Conservation (phyloP, 225 moss, liverwort and hornwort species). For the Climacium dendroides region DNA sequence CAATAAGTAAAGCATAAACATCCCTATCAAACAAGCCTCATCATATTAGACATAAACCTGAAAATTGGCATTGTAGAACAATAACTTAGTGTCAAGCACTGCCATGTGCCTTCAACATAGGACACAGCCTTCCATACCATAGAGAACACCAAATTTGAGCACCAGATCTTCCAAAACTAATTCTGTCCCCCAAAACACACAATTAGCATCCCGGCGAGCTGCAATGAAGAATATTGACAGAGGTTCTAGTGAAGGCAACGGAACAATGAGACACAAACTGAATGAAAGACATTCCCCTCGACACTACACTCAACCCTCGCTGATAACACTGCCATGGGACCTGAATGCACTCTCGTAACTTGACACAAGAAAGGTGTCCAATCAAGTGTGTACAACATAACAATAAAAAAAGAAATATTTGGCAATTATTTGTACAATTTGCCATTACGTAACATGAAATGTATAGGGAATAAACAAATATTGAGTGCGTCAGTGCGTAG, state of each 20-base stretch:
- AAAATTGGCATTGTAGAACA: neutral
- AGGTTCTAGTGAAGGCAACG: no score
- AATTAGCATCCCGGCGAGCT: no score
- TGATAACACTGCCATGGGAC: accelerated
- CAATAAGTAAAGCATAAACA: neutral
- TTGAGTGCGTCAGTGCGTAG: neutral
- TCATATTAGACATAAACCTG: accelerated
- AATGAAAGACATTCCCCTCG: neutral
- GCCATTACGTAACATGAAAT: no score
- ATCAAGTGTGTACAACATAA: neutral
- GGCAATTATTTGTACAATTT: no score
- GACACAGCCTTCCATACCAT: neutral
- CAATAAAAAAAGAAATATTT: neutral
- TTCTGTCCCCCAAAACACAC: neutral
- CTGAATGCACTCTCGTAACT: neutral
- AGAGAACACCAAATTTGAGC: neutral
- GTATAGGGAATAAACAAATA: no score
- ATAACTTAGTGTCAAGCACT: neutral
- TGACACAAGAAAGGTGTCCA: neutral
- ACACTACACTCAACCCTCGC: no score
- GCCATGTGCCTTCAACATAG: accelerated
- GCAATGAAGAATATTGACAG: neutral
- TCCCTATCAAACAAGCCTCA: neutral
- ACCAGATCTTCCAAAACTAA: neutral
- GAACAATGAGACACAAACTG: neutral